A percentile compares a stretch with the other conserved stretches of the same genome.
Conservation (phyloP, 805 yeast species). For the Starmera quercuum region DNA sequence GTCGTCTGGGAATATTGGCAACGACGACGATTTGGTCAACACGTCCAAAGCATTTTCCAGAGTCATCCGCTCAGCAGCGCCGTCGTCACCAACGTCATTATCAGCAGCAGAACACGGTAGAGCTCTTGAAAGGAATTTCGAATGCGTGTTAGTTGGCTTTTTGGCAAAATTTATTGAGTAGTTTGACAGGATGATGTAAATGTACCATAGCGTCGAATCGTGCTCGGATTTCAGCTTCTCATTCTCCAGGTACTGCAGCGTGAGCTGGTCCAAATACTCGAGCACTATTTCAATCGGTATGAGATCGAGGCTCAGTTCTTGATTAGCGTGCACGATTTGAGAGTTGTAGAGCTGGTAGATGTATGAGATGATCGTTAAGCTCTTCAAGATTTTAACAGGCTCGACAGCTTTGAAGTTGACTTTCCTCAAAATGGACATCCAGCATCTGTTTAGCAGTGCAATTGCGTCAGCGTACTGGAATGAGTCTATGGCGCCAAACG, state of each 20-base stretch:
- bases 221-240: too few relatives aligned
- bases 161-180: slow-evolving; percentile 31
- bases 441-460: slow-evolving; percentile 33
- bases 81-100: too few relatives aligned
- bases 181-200: slow-evolving; percentile 38
- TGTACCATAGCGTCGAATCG: slow-evolving; percentile 32
- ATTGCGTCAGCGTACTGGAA: slow-evolving; percentile 26
- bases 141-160: slow-evolving; percentile 32
- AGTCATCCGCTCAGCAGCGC: slow-evolving; percentile 2
- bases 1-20: not conserved
- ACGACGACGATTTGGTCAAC: slow-evolving; percentile 5
- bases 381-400: slow-evolving; percentile 33
- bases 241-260: slow-evolving; percentile 18
- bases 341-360: slow-evolving; percentile 34
- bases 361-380: slow-evolving; percentile 36
- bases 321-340: slow-evolving; percentile 11
- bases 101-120: too few relatives aligned
- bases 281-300: slow-evolving; percentile 40
- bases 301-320: slow-evolving; percentile 5
- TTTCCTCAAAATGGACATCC: slow-evolving; percentile 29
- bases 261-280: slow-evolving; percentile 41
- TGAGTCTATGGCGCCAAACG: slow-evolving; percentile 36
- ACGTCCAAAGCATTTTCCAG: slow-evolving; percentile 5
- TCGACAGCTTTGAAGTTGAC: slow-evolving; percentile 6
- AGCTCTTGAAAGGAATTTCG: slow-evolving; percentile 17